phyloP scores from a whole-genome alignment of 108 stramenopile species.

The Cyclostephanos tholiformis region DNA sequence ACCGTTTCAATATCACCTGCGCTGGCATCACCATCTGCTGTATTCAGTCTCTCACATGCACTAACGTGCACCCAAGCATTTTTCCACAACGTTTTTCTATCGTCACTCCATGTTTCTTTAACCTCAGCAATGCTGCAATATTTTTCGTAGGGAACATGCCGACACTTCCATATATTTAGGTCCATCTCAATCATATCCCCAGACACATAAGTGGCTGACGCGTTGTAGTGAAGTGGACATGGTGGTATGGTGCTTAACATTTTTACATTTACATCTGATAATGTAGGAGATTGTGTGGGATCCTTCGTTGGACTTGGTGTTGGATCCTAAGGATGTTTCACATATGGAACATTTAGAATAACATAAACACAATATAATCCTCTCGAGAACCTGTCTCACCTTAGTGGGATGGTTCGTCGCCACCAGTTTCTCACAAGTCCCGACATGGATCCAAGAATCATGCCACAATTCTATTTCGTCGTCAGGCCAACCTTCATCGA shows the following conservation, averaged over 20 bases:
- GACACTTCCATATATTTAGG: background rate
- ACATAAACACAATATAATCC: background rate
- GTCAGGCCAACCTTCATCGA: constrained; percentile 1
- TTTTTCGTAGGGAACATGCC: background rate
- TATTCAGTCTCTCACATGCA: background rate
- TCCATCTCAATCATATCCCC: background rate
- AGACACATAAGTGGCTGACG: background rate
- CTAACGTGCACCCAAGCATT: constrained; percentile 7
- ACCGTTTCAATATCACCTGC: background rate
- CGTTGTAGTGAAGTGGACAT: constrained; percentile 3
- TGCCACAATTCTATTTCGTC: background rate
- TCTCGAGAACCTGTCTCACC: background rate
- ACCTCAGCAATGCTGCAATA: constrained; percentile 1
- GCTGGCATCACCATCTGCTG: background rate
- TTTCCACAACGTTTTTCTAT: background rate
- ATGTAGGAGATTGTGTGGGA: background rate
- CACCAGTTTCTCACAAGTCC: background rate
- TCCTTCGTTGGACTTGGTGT: background rate
- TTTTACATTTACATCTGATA: background rate
- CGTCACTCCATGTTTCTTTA: background rate
- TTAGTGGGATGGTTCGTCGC: background rate
- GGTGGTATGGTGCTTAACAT: background rate
- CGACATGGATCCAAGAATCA: constrained; percentile 6
- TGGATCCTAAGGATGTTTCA: background rate
- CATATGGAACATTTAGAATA: background rate